These are phyloP conservation scores for Magnusiomyces paraingens DNA, from an alignment of 1,139 yeast species.

Conservation along the genomic window DNA sequence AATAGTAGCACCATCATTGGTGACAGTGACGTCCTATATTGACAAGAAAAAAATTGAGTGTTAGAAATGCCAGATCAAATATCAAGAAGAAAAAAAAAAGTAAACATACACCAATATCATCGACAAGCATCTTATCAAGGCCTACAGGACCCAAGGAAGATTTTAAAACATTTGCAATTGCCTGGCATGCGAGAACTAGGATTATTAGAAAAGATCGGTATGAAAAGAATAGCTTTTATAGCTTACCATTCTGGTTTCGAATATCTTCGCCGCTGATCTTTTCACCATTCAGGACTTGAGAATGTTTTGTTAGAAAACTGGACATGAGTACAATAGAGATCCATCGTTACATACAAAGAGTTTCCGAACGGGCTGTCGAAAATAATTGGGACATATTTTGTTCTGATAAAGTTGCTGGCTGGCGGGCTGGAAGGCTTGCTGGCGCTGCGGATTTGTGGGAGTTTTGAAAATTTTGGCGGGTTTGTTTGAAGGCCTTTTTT, in stretches of 20 bases:
- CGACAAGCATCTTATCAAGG: slow-evolving; percentile 95
- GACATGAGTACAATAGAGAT: background rate
- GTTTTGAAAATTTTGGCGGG: background rate
- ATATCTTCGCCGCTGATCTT: slow-evolving; percentile 94
- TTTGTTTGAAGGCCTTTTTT: background rate
- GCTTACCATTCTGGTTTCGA: slow-evolving; percentile 75
- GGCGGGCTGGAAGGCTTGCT: background rate
- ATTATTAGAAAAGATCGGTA: background rate
- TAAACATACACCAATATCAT: slow-evolving; percentile 67
- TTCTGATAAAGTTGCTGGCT: slow-evolving; percentile 10
- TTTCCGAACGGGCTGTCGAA: slow-evolving; percentile 77
- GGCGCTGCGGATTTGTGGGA: background rate
- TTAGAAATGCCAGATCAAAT: background rate
- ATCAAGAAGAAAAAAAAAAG: background rate
- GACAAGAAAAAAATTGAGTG: background rate
- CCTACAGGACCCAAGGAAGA: slow-evolving; percentile 98
- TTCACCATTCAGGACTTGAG: slow-evolving; percentile 79
- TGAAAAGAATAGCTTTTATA: slow-evolving; percentile 1
- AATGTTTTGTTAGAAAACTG: background rate
- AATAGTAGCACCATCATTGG: slow-evolving; percentile 98
- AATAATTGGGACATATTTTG: slow-evolving; percentile 46
- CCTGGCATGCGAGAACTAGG: slow-evolving; percentile 79
- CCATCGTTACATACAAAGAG: slow-evolving; percentile 48
- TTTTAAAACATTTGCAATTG: slow-evolving; percentile 96
- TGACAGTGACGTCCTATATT: slow-evolving; percentile 77